Base-by-base conservation (phyloP, 805 yeast species). In the Yarrowia porcina region DNA sequence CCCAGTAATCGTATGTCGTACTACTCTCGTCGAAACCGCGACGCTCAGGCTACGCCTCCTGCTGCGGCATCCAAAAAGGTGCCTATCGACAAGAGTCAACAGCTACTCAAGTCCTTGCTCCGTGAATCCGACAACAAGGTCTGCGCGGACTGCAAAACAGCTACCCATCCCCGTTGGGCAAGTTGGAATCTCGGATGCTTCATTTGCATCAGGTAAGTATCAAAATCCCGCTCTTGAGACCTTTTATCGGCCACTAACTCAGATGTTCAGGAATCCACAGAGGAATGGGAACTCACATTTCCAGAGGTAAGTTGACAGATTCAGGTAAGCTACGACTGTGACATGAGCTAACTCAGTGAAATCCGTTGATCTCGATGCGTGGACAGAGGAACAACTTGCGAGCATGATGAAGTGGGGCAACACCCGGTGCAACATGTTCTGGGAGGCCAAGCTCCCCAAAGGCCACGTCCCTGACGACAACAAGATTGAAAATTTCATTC, bases 141-240 rank as follows among this genome's bases (percentile, higher is more conserved):
- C 45, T 93, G 99, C 74, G 96, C 92, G 1, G 99, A 93, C 74
- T 93, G 99, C 76, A 93, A 94, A 74, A 81, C 85, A 0, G 82
- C 93, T 13, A 82, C 87, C 35, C 96, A 93, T 74, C 99, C 99
- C 21, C 82, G 98, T 62, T 93, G 99, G 99, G 97, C 98, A 11
- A 87, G 96, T 18, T 93, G 97, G 97, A 91, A 88, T 69, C 74
- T 93, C 61, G 99, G 99, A 23, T 84, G 94, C 63, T 92, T 94
- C 70, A 82, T 93, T 42, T 93, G 99, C 74, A 93, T 93, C 67
- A 66, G 79, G 67, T 70, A 44, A 15, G 68, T 33, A 25, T 42
- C 28, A 6, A 7, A 8, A 3, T 13, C 21, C 20, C 15, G 35
- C 12, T 15, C 15, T 7, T 13, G 1, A 4, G 17, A 15, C 27